Base-by-base conservation (phyloP, 139 green algal genomes). In the Picochlorum sp. region DNA sequence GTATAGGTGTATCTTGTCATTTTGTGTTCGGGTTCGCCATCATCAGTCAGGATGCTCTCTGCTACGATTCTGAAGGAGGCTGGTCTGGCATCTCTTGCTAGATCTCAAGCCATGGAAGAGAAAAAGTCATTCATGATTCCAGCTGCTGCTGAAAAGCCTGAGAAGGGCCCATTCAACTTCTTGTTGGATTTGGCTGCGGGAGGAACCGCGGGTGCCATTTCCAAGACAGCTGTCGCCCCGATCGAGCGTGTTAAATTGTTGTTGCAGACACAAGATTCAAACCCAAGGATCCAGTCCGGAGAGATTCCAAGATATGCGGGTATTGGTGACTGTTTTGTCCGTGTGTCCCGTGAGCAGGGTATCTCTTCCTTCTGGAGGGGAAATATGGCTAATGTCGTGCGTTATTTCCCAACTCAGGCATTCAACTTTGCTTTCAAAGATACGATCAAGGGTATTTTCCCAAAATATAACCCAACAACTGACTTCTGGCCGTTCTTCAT, bases 361-460 rank as follows among this genome's bases (percentile, higher is more conserved):
- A 64, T 98, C 16, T 75, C 56, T n/a, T 89, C 89, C 34, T 91
- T 98, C 76, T 99, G 92, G 91, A 80, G 94, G 49, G 94, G 94
- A 28, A 99, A 99, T 88, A 79, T 86, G 63, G 91, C 91, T 64
- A 97, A 98, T 70, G 88, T 98, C 18, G 82, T 98, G 45, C 81
- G 90, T 15, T 96, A 96, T 84, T 95, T 95, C 89, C 92, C 79
- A 49, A 91, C 85, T 24, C 81, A 92, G 78, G 92, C 94, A 20
- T 94, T 98, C 73, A 99, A 99, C 90, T 98, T 99, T 76, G 94
- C 94, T 26, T 98, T 99, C 87, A 99, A 98, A 90, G 92, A 98
- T 81, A 96, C 94, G 62, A 97, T 97, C 87, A 99, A 99, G 88
- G 81, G 70, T 65, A 67, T 97, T 67, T 98, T 99, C 78, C 87